Evolutionary conservation across 2,329 filamentous ascomycete genomes (phyloP).

Genomic region (Pestalotiopsis sp.): DNA sequence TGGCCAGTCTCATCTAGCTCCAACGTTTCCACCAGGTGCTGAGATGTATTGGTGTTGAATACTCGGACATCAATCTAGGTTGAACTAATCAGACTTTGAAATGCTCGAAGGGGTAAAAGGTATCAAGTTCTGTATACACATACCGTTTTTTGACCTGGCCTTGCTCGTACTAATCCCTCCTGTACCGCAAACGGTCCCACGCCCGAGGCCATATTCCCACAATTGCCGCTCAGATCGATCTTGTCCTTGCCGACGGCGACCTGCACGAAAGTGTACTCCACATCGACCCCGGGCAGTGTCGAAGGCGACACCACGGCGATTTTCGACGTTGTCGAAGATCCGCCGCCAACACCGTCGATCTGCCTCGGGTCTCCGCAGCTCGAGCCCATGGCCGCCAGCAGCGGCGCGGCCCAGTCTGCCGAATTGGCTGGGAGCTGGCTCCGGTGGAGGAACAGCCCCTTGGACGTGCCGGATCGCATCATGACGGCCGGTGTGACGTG

Average conservation of each 20-base stretch:
- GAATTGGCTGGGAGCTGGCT: slow-evolving; percentile 47
- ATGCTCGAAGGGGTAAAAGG: not conserved
- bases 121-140: slow-evolving; percentile 1
- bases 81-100: not conserved
- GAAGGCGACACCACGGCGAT: slow-evolving; percentile 66
- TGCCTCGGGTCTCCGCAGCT: slow-evolving; percentile 24
- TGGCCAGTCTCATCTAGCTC: slow-evolving; percentile 31
- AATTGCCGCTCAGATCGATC: slow-evolving; percentile 61
- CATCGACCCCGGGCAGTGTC: slow-evolving; percentile 32
- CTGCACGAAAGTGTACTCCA: slow-evolving; percentile 44
- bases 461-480: slow-evolving; percentile 66
- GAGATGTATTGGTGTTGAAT: slow-evolving; percentile 35
- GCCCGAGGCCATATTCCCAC: slow-evolving; percentile 61
- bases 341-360: slow-evolving; percentile 8
- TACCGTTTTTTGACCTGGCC: not conserved
- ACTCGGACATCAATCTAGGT: slow-evolving; percentile 28
- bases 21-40: slow-evolving; percentile 31
- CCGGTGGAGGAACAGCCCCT: slow-evolving; percentile 60
- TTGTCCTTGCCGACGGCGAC: slow-evolving; percentile 54
- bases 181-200: slow-evolving; percentile 63
- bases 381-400: slow-evolving; percentile 56
- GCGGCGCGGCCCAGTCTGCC: slow-evolving; percentile 49
- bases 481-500: slow-evolving; percentile 33
- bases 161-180: slow-evolving; percentile 43
- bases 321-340: slow-evolving; percentile 53